Evolutionary conservation across 768 basidiomycete genomes (phyloP).

Genomic region (Russula emetica): DNA sequence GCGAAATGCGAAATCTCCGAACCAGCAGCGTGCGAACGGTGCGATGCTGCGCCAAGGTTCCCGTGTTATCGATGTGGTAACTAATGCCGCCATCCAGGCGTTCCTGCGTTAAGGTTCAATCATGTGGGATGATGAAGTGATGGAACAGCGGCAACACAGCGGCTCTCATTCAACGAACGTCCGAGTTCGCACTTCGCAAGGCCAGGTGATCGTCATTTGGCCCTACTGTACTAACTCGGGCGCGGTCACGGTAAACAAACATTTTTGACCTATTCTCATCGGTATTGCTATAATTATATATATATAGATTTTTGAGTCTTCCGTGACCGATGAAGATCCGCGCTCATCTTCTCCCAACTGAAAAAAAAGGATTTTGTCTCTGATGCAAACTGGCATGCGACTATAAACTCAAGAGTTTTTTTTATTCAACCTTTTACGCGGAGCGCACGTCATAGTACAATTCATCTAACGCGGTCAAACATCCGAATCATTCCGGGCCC

Average conservation of each 20-base stretch:
- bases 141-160: conserved; percentile 1
- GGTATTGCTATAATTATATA: too few species aligned
- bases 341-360: background rate
- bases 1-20: background rate
- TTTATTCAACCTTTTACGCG: background rate
- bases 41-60: background rate
- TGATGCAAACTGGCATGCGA: too few species aligned
- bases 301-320: too few species aligned
- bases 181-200: background rate
- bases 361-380: too few species aligned
- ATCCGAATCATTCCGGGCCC: background rate
- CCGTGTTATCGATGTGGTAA: background rate
- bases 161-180: background rate
- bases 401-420: too few species aligned
- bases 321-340: background rate
- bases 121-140: background rate
- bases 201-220: background rate
- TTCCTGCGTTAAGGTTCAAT: background rate
- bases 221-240: too few species aligned
- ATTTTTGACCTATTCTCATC: too few species aligned
- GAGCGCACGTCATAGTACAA: background rate
- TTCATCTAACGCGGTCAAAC: background rate
- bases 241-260: too few species aligned
- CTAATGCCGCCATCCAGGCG: background rate
- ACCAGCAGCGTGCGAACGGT: background rate